phyloP scores from a whole-genome alignment of 176 grass and related monocot species.

The Carex myosuroides region DNA sequence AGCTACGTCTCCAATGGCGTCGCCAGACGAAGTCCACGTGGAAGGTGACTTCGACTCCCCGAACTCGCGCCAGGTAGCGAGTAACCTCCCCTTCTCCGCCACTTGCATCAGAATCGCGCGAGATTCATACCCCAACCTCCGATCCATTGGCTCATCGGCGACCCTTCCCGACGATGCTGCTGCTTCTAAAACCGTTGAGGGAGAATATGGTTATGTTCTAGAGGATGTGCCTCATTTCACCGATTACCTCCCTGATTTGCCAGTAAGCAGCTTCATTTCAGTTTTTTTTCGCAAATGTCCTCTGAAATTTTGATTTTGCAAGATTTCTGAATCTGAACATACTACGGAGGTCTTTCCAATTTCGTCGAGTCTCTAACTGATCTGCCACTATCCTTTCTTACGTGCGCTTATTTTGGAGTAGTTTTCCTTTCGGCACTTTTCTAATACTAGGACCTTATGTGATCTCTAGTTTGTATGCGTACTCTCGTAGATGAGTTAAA shows the following conservation, averaged over 20 bases:
- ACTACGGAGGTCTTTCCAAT: slow-evolving; percentile 1
- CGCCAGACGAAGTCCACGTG: slow-evolving; percentile 40
- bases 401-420: background rate
- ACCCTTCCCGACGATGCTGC: slow-evolving; percentile 28
- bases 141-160: slow-evolving; percentile 42
- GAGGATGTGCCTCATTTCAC: slow-evolving; percentile 87
- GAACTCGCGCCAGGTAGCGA: slow-evolving; percentile 1
- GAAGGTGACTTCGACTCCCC: slow-evolving; percentile 41
- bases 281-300: background rate
- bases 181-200: slow-evolving; percentile 45
- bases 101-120: slow-evolving; percentile 77
- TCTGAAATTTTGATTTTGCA: slow-evolving; percentile 9
- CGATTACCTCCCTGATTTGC: slow-evolving; percentile 66
- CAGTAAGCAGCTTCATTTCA: slow-evolving; percentile 34
- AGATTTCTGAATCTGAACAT: background rate
- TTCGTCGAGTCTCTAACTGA: background rate
- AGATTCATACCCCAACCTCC: slow-evolving; percentile 83
- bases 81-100: slow-evolving; percentile 60
- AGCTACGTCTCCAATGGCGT: slow-evolving; percentile 30
- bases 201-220: slow-evolving; percentile 79
- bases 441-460: background rate
- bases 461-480: background rate
- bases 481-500: background rate
- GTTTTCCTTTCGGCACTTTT: background rate
- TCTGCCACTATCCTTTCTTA: background rate